A percentile compares a stretch with the other conserved stretches of the same genome.
Conservation (phyloP, 345 rosid species). For the Leavenworthia alabamica region DNA sequence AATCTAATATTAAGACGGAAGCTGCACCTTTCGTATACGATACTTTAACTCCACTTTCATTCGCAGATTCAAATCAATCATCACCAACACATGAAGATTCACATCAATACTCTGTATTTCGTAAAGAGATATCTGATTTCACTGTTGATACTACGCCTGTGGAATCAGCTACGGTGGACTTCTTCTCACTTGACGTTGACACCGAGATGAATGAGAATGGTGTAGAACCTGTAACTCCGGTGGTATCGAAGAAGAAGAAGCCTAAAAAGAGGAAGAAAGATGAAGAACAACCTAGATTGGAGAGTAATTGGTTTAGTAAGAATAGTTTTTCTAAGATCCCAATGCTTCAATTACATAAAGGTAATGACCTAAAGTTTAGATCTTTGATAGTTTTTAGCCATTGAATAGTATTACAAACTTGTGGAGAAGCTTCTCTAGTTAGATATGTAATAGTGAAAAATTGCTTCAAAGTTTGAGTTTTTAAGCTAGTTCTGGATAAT, state of each 20-base stretch:
- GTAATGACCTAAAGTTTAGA: constrained; percentile 26
- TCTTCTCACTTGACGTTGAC: constrained; percentile 58
- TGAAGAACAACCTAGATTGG: constrained; percentile 42
- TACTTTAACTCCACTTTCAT: constrained; percentile 43
- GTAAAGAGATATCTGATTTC: constrained; percentile 63
- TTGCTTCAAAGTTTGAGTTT: too few species aligned
- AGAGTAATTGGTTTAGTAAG: constrained; percentile 68
- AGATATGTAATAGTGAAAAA: too few species aligned
- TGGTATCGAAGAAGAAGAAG: constrained; percentile 28
- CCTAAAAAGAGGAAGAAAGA: constrained; percentile 30
- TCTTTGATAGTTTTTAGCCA: neutral
- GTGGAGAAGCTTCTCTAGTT: too few species aligned
- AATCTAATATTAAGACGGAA: constrained; percentile 21
- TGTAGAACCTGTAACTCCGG: constrained; percentile 37
- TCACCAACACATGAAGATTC: too few species aligned
- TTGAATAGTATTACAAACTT: too few species aligned
- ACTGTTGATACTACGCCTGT: constrained; percentile 15
- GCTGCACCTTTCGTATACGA: constrained; percentile 45
- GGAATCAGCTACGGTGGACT: constrained; percentile 50
- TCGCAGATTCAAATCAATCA: too few species aligned
- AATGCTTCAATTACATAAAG: constrained; percentile 93
- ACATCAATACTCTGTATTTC: constrained; percentile 54
- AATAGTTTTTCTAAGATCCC: constrained; percentile 62
- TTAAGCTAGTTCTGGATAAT: too few species aligned
- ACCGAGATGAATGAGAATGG: constrained; percentile 28